Percentiles rank a stretch among this genome's conserved stretches.
Conservation (phyloP, 495 filamentous ascomycete species). For the Penicillium taxi region DNA sequence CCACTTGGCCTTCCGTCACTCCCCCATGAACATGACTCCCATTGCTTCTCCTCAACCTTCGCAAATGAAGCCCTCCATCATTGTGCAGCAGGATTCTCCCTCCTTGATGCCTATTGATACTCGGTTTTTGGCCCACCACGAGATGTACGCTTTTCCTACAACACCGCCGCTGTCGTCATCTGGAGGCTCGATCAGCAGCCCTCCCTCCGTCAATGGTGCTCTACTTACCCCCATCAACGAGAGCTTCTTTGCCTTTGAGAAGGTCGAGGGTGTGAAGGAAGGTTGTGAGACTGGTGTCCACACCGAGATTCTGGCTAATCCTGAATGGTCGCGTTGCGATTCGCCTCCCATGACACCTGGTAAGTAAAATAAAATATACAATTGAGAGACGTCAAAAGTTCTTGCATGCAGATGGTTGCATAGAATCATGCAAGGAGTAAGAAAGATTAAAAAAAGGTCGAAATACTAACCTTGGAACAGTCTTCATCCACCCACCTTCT, state of each 20-base stretch:
- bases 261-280: constrained; percentile 73
- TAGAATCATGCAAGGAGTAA: constrained; percentile 13
- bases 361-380: constrained; percentile 48
- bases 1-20: constrained; percentile 52
- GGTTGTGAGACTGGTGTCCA: constrained; percentile 67
- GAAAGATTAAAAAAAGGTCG: constrained; percentile 7
- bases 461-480: constrained; percentile 37
- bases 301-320: constrained; percentile 65
- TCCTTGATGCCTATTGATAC: constrained; percentile 72
- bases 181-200: constrained; percentile 78
- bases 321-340: constrained; percentile 66
- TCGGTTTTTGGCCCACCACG: constrained; percentile 53
- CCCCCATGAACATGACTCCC: constrained; percentile 55
- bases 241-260: constrained; percentile 65
- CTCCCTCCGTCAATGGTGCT: constrained; percentile 65
- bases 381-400: constrained; percentile 11
- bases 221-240: constrained; percentile 77
- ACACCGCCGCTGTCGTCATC: constrained; percentile 85
- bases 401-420: constrained; percentile 4
- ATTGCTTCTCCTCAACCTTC: constrained; percentile 72
- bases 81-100: constrained; percentile 62
- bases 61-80: constrained; percentile 65
- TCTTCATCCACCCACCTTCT: constrained; percentile 74
- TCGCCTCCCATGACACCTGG: constrained; percentile 91
- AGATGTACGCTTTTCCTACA: constrained; percentile 70